These are phyloP conservation scores for Ophiostoma pallidulum DNA, from an alignment of 2,329 filamentous ascomycete species.

Conservation along the genomic window DNA sequence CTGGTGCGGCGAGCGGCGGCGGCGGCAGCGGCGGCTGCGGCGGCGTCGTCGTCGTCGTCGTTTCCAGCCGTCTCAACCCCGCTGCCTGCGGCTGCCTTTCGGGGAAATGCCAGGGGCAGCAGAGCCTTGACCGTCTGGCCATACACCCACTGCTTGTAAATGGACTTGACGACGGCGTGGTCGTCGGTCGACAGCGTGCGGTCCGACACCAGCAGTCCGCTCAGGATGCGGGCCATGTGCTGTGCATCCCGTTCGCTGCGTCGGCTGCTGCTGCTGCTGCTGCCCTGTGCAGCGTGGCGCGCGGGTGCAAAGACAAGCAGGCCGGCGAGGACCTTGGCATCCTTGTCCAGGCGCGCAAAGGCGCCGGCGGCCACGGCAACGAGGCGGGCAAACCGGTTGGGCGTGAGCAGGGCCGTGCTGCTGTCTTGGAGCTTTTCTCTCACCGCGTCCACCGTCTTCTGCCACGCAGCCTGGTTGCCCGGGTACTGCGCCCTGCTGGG, in stretches of 20 bases:
- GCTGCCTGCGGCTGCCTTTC: conserved; percentile 14
- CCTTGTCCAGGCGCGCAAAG: conserved; percentile 25
- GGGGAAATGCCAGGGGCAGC: conserved; percentile 33
- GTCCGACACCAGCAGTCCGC: conserved; percentile 29
- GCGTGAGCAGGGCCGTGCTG: not conserved
- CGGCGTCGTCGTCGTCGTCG: not conserved
- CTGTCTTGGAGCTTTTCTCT: not conserved
- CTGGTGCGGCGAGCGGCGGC: conserved; percentile 16
- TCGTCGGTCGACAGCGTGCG: conserved; percentile 30
- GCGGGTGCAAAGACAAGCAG: conserved; percentile 21
- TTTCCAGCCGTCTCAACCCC: too few species aligned
- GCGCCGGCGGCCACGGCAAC: conserved; percentile 23
- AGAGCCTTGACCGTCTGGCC: conserved; percentile 37
- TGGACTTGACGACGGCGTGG: conserved; percentile 34
- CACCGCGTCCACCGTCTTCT: conserved; percentile 9
- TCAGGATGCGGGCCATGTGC: conserved; percentile 32
- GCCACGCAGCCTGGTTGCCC: conserved; percentile 19
- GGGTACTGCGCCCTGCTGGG: conserved; percentile 18
- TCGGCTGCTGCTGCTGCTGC: conserved; percentile 18
- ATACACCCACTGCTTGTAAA: conserved; percentile 39
- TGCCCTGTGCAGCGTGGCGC: not conserved
- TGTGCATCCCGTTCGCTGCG: conserved; percentile 16
- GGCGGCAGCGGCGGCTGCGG: not conserved
- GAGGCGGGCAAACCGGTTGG: conserved; percentile 17
- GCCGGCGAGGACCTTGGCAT: conserved; percentile 24